Base-by-base conservation (phyloP, 495 filamentous ascomycete species). In the Acidiella bohemica region DNA sequence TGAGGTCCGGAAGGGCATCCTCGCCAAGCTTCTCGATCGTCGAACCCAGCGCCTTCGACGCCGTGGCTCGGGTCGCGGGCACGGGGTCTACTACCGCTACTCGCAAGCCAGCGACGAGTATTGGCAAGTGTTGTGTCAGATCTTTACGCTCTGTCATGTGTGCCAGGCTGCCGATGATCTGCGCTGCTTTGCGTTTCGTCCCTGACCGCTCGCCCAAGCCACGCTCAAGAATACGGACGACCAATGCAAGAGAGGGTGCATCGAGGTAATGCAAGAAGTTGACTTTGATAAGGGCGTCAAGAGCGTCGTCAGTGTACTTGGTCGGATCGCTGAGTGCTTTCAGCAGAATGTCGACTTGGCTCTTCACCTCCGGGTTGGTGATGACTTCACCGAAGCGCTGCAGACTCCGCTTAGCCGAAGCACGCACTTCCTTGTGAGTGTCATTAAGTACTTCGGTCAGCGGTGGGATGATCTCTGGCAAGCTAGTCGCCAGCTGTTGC, bases 311-410 rank as follows among this genome's bases (percentile, higher is more conserved):
- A 0, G 90, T 97, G 61, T 93, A 83, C 56, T 93, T 97, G 4
- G 92, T 96, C 0, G 90, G 88, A 56, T 97, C 90, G 53, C 88
- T 95, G 39, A 97, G 71, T 30, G 90, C 92, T 63, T 96, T 96
- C 41, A 97, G 75, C 6, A 97, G 69, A 27, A 95, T 81, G 45
- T 78, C 74, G 39, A 95, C 90, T 22, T 94, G 63, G 44, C 76
- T 70, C 68, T 93, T 93, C 50, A 97, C 81, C 58, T 97, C 90
- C 9, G 90, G 90, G 58, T 96, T 96, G 63, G 74, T 90, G 61
- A 97, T 96, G 43, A 97, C 92, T 48, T 97, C 90, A 34, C 90
- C 90, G 60, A 97, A 97, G 16, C 90, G 78, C 64, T 97, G 87
- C 56, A 97, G 70, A 62, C 84, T 93, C 50, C 88, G 77, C 58